These are phyloP conservation scores for Phaeosphaeriaceae sp. DNA, from an alignment of 2,329 filamentous ascomycete genomes.

Conservation along the genomic window DNA sequence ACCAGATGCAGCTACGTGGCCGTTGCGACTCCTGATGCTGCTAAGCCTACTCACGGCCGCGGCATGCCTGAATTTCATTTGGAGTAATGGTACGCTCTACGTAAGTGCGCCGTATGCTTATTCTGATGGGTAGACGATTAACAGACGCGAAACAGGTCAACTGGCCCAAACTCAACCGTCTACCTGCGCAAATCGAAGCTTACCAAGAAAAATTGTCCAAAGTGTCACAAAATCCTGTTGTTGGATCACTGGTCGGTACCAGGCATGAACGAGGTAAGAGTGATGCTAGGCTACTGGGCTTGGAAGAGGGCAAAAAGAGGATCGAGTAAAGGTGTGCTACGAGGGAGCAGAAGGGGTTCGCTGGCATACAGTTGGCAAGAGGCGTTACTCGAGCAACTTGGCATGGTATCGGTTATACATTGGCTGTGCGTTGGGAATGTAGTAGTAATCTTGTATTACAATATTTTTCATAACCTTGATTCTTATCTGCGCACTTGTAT, in stretches of 20 bases:
- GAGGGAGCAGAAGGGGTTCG: neutral
- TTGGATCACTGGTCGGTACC: slow-evolving; percentile 72
- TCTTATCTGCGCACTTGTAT: no score
- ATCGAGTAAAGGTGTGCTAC: slow-evolving; percentile 69
- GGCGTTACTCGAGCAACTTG: no score
- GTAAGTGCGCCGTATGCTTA: slow-evolving; percentile 64
- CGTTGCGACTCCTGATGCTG: slow-evolving; percentile 80
- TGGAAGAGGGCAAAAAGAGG: slow-evolving; percentile 98
- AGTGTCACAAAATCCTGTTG: slow-evolving; percentile 79
- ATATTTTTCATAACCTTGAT: neutral
- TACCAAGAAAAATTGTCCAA: slow-evolving; percentile 86
- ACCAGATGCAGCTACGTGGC: slow-evolving; percentile 77
- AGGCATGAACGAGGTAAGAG: slow-evolving; percentile 83
- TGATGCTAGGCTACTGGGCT: slow-evolving; percentile 78
- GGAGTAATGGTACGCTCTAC: slow-evolving; percentile 87
- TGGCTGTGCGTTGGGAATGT: neutral
- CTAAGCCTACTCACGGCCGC: slow-evolving; percentile 74
- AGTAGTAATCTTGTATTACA: neutral
- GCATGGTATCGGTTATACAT: no score
- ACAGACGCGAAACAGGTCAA: slow-evolving; percentile 70
- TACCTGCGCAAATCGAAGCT: slow-evolving; percentile 83
- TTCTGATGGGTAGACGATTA: slow-evolving; percentile 11
- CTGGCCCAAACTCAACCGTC: slow-evolving; percentile 95
- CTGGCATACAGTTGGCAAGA: neutral
- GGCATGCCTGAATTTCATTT: slow-evolving; percentile 79